Conservation (phyloP, 129 eudicot genomes). For the Arctium minus region DNA sequence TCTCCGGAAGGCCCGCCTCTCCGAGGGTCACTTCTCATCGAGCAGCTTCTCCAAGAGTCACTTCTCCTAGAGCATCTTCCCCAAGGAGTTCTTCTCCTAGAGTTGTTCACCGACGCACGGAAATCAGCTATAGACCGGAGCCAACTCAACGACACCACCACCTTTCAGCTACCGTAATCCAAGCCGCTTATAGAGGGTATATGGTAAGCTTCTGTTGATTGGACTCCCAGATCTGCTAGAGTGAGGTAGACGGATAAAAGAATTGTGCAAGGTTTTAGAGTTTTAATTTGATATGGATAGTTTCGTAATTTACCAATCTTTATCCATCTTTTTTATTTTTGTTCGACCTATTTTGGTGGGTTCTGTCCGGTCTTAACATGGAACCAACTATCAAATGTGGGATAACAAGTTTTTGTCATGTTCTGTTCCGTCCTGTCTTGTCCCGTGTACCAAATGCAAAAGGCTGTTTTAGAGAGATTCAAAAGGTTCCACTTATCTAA, state of each 20-base stretch:
- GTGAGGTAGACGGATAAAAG: not conserved
- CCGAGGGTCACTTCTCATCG: conserved; percentile 35
- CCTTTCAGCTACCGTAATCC: conserved; percentile 77
- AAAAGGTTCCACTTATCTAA: not conserved
- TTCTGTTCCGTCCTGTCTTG: no score
- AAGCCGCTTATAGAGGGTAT: conserved; percentile 87
- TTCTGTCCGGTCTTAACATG: no score
- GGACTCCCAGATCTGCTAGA: not conserved
- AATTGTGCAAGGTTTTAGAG: not conserved
- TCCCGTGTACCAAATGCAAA: not conserved
- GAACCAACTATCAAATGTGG: no score
- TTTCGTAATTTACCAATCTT: not conserved
- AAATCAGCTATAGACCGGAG: conserved; percentile 54
- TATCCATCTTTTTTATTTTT: not conserved
- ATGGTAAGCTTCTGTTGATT: conserved; percentile 44
- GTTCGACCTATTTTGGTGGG: not conserved
- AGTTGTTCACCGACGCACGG: conserved; percentile 28
- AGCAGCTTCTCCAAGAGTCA: conserved; percentile 37
- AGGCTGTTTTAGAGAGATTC: not conserved
- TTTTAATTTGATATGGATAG: not conserved
- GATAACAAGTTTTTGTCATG: no score
- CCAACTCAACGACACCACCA: conserved; percentile 64
- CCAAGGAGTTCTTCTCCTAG: conserved; percentile 39
- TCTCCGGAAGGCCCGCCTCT: conserved; percentile 36
- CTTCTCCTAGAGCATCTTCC: conserved; percentile 46